phyloP scores from a whole-genome alignment of 148 eudicot genomes.

The Polygonum maritimum region DNA sequence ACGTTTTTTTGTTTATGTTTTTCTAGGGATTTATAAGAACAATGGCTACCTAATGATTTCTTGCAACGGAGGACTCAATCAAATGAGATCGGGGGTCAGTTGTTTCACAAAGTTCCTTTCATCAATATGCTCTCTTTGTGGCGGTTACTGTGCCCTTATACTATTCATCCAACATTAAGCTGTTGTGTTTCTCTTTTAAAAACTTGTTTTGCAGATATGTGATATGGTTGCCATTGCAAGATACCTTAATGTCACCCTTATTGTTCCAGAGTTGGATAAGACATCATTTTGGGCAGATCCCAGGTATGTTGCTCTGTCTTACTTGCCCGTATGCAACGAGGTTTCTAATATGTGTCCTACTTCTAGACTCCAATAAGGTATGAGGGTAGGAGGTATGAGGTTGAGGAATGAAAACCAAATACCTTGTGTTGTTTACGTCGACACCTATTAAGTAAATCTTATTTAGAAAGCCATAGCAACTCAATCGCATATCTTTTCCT shows the following conservation, averaged over 20 bases:
- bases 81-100: constrained; percentile 95
- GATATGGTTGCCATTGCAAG: constrained; percentile 99
- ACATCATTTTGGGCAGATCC: constrained; percentile 98
- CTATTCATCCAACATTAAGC: background rate
- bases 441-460: too few species aligned
- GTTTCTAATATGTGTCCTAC: constrained; percentile 9
- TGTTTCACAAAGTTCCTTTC: constrained; percentile 8
- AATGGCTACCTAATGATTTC: constrained; percentile 96
- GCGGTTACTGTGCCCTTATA: background rate
- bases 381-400: too few species aligned
- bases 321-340: constrained; percentile 18
- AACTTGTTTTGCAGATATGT: constrained; percentile 56
- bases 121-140: background rate
- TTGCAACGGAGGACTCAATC: constrained; percentile 99
- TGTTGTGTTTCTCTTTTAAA: background rate
- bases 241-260: constrained; percentile 85
- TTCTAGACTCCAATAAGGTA: background rate
- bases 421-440: too few species aligned
- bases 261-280: constrained; percentile 93
- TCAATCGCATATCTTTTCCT: too few species aligned
- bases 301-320: constrained; percentile 49
- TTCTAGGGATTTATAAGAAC: constrained; percentile 79
- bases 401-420: too few species aligned
- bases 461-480: too few species aligned
- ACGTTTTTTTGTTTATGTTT: background rate